Base-by-base conservation (phyloP, 305 asterid genomes). In the Rubia peregrina region DNA sequence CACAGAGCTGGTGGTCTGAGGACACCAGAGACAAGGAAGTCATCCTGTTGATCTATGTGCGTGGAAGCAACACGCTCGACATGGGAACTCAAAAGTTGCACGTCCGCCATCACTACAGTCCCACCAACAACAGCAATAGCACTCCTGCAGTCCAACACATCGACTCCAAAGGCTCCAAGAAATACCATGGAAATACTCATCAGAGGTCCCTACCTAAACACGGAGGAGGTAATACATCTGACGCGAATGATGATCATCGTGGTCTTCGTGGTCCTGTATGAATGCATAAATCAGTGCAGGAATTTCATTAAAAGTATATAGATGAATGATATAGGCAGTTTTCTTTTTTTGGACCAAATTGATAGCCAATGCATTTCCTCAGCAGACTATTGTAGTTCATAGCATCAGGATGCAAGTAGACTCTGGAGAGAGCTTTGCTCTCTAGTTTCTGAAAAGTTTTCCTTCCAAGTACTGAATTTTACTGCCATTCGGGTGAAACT, bases 1-100 rank as follows among this genome's bases (percentile, higher is more conserved):
- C 96, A 5, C 96, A 89, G 21, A 88, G 92, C 85, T 85, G 96
- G 98, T 89, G 96, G 93, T 87, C 93, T 2, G 92, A 91, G 76
- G 97, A 91, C 73, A 85, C 88, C 40, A 86, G 89, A 70, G 96
- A 91, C 21, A 91, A 85, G 78, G 97, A 89, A 80, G 90, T 85
- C 40, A 60, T 84, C 49, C 76, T 94, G 85, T 38, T 89, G 72
- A 85, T 94, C 71, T 79, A 78, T 40, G 77, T 91, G 46, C 76
- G 77, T 59, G 93, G 96, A 62, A 79, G 85, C 55, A 83, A 87
- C 79, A 83, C 96, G 3, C 77, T 90, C 0, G 87, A 83, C 51
- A 72, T 81, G 6, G 84, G 70, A 75, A 85, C 76, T 33, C 87
- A 89, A 56, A 76, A 78, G 60, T 65, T 94, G 74, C 78, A 79